These are phyloP conservation scores for Dothistroma septosporum DNA, from an alignment of 2,329 filamentous ascomycete species.

Conservation along the genomic window DNA sequence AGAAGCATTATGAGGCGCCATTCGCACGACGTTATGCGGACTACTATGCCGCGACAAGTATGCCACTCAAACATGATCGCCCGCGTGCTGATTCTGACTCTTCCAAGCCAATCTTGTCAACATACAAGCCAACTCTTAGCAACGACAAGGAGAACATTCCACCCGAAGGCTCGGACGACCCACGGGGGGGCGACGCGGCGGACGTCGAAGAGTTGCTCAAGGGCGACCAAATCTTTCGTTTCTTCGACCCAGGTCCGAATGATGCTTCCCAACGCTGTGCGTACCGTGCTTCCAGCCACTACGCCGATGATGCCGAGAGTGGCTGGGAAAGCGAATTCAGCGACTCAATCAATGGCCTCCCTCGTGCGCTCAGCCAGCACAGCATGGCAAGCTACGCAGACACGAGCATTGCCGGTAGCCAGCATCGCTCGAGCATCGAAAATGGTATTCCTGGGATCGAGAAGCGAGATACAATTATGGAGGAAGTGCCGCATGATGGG, in stretches of 20 bases:
- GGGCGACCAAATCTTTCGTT: neutral
- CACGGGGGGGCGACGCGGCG: neutral
- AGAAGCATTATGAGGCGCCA: neutral
- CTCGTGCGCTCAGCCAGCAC: constrained; percentile 2
- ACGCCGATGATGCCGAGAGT: constrained; percentile 4
- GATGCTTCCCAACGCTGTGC: neutral
- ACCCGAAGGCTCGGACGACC: constrained; percentile 2
- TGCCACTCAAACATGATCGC: neutral
- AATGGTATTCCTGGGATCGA: neutral
- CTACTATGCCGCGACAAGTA: constrained; percentile 6
- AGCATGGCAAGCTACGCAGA: constrained; percentile 25
- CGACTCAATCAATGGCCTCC: constrained; percentile 12
- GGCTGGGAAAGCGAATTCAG: constrained; percentile 13
- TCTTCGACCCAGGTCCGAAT: neutral
- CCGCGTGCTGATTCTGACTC: neutral
- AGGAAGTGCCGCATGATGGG: neutral
- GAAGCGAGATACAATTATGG: neutral
- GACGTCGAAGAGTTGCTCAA: neutral
- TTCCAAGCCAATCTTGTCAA: neutral
- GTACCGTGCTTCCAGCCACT: neutral
- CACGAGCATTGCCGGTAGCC: constrained; percentile 21
- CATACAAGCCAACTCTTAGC: constrained; percentile 2
- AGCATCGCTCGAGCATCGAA: constrained; percentile 9
- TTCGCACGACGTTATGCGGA: neutral
- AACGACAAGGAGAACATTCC: constrained; percentile 22